Base-by-base conservation (phyloP, 2,329 filamentous ascomycete genomes). In the Zymoseptoria ardabiliae region DNA sequence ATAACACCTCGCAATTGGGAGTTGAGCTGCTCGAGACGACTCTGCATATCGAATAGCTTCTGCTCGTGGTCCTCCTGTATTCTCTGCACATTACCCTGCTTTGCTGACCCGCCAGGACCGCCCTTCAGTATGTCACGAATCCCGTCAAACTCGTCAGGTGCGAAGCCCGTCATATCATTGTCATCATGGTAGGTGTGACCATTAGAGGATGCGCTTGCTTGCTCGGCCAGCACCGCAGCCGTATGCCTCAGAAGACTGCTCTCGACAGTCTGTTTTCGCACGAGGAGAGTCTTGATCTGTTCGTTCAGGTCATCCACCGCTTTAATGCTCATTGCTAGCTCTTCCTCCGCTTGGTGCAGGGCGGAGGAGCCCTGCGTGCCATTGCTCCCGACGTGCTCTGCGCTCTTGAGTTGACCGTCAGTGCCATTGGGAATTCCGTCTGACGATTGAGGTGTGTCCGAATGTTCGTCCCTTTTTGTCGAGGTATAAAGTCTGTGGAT, bases 211-310 rank as follows among this genome's bases (percentile, higher is more conserved):
- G 60, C 56, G 13, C 57, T 64, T 3, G 63, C 58, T 74, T 97
- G 92, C 8, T 92, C 95, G 73, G 96, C 83, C 57, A 99, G 78
- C 48, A 99, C 90, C 51, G 90, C 93, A 13, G 94, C 92, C 0
- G 93, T 97, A 72, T 99, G 94, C 72, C 93, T 86, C 55, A 97
- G 78, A 51, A 99, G 77, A 62, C 85, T 84, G 67, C 83, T 84
- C 69, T 95, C 89, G 8, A 90, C 83, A 60, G 88, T 82, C 76
- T 91, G 86, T 60, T 88, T 78, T 65, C 88, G 80, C 73, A 89
- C 89, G 74, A 97, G 90, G 58, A 96, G 78, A 60, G 83, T 82
- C 77, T 89, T 90, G 45, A 97, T 78, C 68, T 96, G 90, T 49
- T 86, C 80, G 3, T 91, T 86, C 58, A 97, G 78, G 61, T 94